These are phyloP conservation scores for Melanomma pulvis-pyrius DNA, from an alignment of 495 filamentous ascomycete genomes.

Conservation along the genomic window DNA sequence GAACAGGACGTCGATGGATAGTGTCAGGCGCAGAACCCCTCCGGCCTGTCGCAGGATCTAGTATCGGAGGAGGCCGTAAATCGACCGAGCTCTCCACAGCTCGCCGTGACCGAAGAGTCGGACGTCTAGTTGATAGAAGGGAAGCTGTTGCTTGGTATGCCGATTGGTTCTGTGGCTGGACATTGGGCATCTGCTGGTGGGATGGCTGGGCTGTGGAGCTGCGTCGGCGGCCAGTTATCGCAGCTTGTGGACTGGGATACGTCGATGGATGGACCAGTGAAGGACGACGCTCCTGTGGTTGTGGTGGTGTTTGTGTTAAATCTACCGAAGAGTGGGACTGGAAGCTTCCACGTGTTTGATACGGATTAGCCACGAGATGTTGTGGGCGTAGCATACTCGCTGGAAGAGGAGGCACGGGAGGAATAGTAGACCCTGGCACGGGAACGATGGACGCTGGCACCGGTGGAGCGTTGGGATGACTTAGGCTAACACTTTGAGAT, in stretches of 20 bases:
- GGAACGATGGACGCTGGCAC: background rate
- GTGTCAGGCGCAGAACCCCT: slow-evolving; percentile 27
- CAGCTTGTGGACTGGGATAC: slow-evolving; percentile 14
- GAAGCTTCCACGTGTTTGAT: slow-evolving; percentile 12
- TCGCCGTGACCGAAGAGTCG: slow-evolving; percentile 1
- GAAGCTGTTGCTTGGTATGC: slow-evolving; percentile 27
- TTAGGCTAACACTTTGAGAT: slow-evolving; percentile 32
- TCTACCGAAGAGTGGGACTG: slow-evolving; percentile 25
- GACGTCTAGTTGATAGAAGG: background rate
- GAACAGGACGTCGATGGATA: background rate
- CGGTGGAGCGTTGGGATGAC: slow-evolving; percentile 23
- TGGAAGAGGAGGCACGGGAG: slow-evolving; percentile 30
- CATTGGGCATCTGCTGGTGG: background rate
- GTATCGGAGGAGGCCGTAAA: slow-evolving; percentile 16
- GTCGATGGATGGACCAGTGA: slow-evolving; percentile 31
- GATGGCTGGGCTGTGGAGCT: slow-evolving; percentile 19
- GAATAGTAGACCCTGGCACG: slow-evolving; percentile 4
- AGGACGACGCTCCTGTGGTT: slow-evolving; percentile 14
- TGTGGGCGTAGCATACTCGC: slow-evolving; percentile 1
- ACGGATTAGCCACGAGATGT: background rate
- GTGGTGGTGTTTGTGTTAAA: slow-evolving; percentile 4
- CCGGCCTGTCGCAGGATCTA: slow-evolving; percentile 15
- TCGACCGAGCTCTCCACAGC: slow-evolving; percentile 25
- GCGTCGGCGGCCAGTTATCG: slow-evolving; percentile 4
- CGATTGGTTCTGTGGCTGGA: background rate